Evolutionary conservation across 805 yeast species (phyloP).

Genomic region (Metschnikowia kofuensis): DNA sequence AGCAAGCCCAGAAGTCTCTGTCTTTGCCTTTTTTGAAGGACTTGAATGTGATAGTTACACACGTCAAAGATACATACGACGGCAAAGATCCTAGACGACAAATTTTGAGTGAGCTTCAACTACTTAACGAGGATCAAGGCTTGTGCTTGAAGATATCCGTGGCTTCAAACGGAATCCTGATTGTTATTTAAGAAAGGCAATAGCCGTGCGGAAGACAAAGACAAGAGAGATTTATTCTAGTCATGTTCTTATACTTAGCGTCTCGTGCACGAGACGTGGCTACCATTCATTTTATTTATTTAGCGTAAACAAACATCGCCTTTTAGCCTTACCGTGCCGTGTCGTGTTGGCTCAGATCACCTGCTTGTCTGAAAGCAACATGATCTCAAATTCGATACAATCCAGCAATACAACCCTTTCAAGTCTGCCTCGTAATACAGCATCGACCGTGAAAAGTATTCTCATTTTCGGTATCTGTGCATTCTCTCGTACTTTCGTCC

Average conservation of each 20-base stretch:
- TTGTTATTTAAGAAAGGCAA: slow-evolving; percentile 18
- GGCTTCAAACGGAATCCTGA: slow-evolving; percentile 55
- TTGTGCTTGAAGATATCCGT: slow-evolving; percentile 49
- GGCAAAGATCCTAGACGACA: slow-evolving; percentile 54
- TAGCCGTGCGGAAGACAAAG: not conserved
- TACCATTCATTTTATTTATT: not conserved
- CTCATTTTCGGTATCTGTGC: not conserved
- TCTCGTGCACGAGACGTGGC: not conserved
- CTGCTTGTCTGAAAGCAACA: too few species aligned
- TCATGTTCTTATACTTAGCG: too few species aligned
- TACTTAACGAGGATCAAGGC: slow-evolving; percentile 30
- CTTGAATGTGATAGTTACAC: slow-evolving; percentile 47
- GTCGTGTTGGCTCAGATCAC: too few species aligned
- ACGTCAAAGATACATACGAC: slow-evolving; percentile 29
- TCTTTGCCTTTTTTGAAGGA: slow-evolving; percentile 27
- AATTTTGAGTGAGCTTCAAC: slow-evolving; percentile 49
- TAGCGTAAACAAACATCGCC: too few species aligned
- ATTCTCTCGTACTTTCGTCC: not conserved
- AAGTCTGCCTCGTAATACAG: too few species aligned
- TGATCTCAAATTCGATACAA: too few species aligned
- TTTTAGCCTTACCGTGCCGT: too few species aligned
- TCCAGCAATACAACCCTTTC: too few species aligned
- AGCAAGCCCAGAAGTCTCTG: not conserved
- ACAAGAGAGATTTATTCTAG: too few species aligned
- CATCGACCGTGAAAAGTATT: not conserved